Base-by-base conservation (phyloP, 2,329 filamentous ascomycete genomes). In the Nemania sp. region DNA sequence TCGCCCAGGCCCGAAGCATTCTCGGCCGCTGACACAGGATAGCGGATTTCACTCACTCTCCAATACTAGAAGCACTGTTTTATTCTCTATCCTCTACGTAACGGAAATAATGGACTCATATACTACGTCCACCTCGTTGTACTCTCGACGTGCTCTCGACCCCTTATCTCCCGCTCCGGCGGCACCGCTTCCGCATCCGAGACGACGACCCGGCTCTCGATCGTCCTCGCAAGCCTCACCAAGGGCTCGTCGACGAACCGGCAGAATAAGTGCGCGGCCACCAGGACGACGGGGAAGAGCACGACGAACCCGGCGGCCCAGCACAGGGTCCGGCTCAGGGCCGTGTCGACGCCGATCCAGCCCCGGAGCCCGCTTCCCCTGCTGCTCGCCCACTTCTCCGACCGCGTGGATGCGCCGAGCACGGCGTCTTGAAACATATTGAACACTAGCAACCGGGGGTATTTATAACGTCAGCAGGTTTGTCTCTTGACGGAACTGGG, bases 201-300 rank as follows among this genome's bases (percentile, higher is more conserved):
- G 39, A 46, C 35, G 39, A 46, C 35, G 13, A 34, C 32, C 52
- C 39, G 49, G 6, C 34, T 35, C 37, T 54, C 42, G 10, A 50
- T 13, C 17, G 20, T 50, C 37, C 29, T 56, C 52, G 57, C 57
- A 11, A 55, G 25, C 34, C 34, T 34, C 5, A 54, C 29, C 1
- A 48, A 17, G 17, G 57, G 52, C 10, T 56, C 79, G 77, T 53
- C 86, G 5, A 88, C 77, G 1, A 73, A 73, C 29, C 84, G 77
- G 82, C 83, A 87, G 67, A 87, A 87, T 10, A 88, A 58, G 70
- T 88, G 85, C 1, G 82, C 81, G 5, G 79, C 76, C 79, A 83
- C 87, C 5, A 87, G 75, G 0, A 81, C 75, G 1, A 76, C 58
- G 3, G 74, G 67, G 4, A 69, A 71, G 2, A 77, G 52, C 4